Percentiles rank a stretch among this genome's conserved stretches.
phyloP scores from a whole-genome alignment of 805 yeast species.

The Candida coleopterorum region DNA sequence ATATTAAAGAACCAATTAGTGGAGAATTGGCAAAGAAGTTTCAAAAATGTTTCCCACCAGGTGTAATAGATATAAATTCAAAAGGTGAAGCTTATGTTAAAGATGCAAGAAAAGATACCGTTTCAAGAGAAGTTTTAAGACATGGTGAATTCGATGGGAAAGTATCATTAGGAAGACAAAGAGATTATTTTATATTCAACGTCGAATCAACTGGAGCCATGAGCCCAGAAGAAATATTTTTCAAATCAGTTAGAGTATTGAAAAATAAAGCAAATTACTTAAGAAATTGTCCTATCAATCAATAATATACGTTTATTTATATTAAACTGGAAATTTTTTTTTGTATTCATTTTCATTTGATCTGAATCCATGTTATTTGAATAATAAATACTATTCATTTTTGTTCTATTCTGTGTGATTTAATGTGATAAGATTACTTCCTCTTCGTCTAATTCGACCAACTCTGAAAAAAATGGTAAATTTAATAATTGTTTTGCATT shows the following conservation, averaged over 20 bases:
- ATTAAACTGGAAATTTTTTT: too few species aligned
- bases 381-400: too few species aligned
- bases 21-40: constrained; percentile 77
- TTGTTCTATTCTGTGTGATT: too few species aligned
- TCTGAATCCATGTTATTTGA: too few species aligned
- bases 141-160: constrained; percentile 87
- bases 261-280: constrained; percentile 80
- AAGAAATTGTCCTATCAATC: constrained; percentile 72
- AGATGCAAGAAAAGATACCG: constrained; percentile 94
- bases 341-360: not conserved
- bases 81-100: constrained; percentile 71
- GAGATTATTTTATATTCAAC: constrained; percentile 91
- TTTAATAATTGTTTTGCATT: constrained; percentile 53
- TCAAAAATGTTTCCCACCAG: constrained; percentile 87
- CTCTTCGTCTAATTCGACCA: constrained; percentile 30
- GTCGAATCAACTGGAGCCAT: constrained; percentile 96
- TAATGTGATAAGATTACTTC: constrained; percentile 12
- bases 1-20: constrained; percentile 64
- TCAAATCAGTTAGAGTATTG: constrained; percentile 81
- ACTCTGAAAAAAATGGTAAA: constrained; percentile 55
- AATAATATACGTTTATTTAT: constrained; percentile 19
- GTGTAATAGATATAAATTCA: constrained; percentile 75
- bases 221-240: constrained; percentile 94
- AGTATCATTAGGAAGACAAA: constrained; percentile 84
- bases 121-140: constrained; percentile 91